Evolutionary conservation across 2,329 filamentous ascomycete genomes (phyloP), one percentile per base, ranked within the genome.

Genomic region (Aureobasidium sp.): DNA sequence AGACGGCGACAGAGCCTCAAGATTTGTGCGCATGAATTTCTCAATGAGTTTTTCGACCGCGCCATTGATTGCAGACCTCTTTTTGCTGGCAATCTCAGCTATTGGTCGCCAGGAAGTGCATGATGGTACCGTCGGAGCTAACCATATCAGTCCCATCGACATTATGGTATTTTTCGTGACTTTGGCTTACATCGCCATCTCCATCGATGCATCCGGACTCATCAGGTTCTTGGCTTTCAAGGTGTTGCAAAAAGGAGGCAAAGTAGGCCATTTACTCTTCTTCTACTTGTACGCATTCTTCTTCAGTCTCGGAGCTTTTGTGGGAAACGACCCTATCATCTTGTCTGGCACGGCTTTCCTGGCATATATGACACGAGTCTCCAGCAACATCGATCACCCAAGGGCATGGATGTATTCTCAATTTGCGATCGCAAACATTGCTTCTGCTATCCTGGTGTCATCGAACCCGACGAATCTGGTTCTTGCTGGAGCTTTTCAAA

Each of bases 391-490:
- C 63, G 75, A 81, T 12, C 83, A 88, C 62, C 87, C 88, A 0
- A 77, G 84, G 68, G 88, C 88, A 0, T 90, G 88, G 87, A 89
- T 90, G 25, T 82, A 85, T 67, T 83, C 82, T 1, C 88, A 91
- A 63, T 90, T 90, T 62, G 82, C 87, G 17, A 73, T 89, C 1
- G 87, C 87, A 57, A 90, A 90, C 64, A 87, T 90, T 52, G 85
- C 84, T 1, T 90, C 88, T 0, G 87, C 88, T 0, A 88, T 90
- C 27, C 77, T 91, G 14, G 88, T 91, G 11, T 90, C 88, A 0
- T 90, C 87, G 0, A 91, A 91, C 64, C 88, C 88, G 0, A 90
- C 88, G 2, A 91, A 91, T 61, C 80, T 90, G 8, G 87, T 90
- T 0, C 79, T 90, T 0, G 87, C 87, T 0, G 87, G 87, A 4